Conservation (phyloP, 2,329 filamentous ascomycete genomes). For the Aureobasidium sp. region DNA sequence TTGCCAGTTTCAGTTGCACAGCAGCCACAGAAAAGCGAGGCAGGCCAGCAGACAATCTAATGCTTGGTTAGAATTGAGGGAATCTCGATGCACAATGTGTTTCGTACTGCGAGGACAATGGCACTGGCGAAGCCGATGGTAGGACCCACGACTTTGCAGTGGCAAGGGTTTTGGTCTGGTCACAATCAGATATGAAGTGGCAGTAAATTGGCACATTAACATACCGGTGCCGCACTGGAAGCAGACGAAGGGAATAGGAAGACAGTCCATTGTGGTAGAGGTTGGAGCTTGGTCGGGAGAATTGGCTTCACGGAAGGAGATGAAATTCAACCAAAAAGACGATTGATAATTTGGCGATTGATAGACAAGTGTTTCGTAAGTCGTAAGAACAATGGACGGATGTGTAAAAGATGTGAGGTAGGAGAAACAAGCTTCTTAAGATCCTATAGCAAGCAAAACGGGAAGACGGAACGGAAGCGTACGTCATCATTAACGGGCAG, state of each 20-base stretch:
- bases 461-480: not conserved
- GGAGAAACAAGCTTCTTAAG: not conserved
- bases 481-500: too few relatives aligned
- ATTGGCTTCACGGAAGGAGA: not conserved
- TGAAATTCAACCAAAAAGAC: not conserved
- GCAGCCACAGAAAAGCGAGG: slow-evolving; percentile 29
- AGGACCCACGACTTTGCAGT: slow-evolving; percentile 30
- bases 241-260: slow-evolving; percentile 26
- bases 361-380: not conserved
- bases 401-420: not conserved
- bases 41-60: slow-evolving; percentile 28
- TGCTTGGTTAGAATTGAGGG: not conserved
- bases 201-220: not conserved
- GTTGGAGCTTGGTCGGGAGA: too few relatives aligned
- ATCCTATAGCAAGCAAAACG: not conserved
- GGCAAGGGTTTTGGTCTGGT: slow-evolving; percentile 28
- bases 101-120: slow-evolving; percentile 23
- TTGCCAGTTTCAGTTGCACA: slow-evolving; percentile 29
- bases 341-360: not conserved
- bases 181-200: too few relatives aligned
- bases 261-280: slow-evolving; percentile 15
- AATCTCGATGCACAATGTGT: not conserved
- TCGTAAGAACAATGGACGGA: not conserved
- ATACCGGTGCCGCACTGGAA: slow-evolving; percentile 26
- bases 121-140: slow-evolving; percentile 28